Conservation (phyloP, 2,329 filamentous ascomycete species). For the Aspergillus sp. region DNA sequence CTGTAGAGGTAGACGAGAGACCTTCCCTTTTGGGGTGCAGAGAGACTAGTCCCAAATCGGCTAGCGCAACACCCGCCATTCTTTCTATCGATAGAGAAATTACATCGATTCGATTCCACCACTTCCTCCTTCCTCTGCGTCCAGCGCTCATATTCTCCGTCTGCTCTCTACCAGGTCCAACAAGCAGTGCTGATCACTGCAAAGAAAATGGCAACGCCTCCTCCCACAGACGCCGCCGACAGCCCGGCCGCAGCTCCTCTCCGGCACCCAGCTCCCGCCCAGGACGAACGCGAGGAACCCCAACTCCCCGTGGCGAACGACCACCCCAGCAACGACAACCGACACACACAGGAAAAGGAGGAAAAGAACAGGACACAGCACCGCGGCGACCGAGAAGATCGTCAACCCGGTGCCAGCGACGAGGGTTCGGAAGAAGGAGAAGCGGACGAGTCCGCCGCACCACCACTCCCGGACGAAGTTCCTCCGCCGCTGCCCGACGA, state of each 20-base stretch:
- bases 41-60: not conserved
- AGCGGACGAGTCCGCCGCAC: constrained; percentile 24
- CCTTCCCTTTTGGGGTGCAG: not conserved
- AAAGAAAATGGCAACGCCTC: constrained; percentile 12
- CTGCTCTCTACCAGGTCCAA: too few relatives aligned
- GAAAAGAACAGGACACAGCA: constrained; percentile 23
- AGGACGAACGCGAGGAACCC: not conserved
- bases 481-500: constrained; percentile 54
- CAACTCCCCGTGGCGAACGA: not conserved
- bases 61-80: not conserved
- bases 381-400: constrained; percentile 12
- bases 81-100: too few relatives aligned
- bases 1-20: too few relatives aligned
- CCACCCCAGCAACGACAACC: not conserved
- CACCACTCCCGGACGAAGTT: constrained; percentile 41
- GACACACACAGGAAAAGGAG: constrained; percentile 44
- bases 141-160: too few relatives aligned
- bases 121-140: too few relatives aligned
- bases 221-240: constrained; percentile 7
- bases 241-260: constrained; percentile 4
- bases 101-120: too few relatives aligned
- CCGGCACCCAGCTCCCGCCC: not conserved
- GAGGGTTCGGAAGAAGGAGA: constrained; percentile 15
- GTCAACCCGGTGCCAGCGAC: constrained; percentile 9
- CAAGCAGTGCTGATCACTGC: not conserved